phyloP scores from a whole-genome alignment of 345 rosid genomes.

The Gossypium thurberi region DNA sequence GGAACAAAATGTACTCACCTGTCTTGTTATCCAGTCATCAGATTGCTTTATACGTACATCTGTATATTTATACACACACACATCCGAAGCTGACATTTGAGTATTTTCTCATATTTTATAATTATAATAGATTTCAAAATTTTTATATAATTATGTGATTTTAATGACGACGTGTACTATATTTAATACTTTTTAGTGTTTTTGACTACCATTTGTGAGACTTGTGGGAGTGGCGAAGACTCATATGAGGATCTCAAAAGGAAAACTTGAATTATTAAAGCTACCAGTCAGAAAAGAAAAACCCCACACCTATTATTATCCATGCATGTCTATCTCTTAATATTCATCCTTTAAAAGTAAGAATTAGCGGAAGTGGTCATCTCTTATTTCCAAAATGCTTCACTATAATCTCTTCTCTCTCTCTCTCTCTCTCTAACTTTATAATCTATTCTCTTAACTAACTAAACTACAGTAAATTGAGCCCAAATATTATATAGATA shows the following conservation, averaged over 20 bases:
- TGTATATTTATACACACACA: neutral
- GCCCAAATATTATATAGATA: neutral
- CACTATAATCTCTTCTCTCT: neutral
- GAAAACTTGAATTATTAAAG: conserved; percentile 2
- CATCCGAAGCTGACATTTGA: neutral
- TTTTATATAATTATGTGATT: no score
- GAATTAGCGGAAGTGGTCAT: conserved; percentile 7
- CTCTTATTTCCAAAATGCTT: conserved; percentile 6
- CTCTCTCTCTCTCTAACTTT: neutral
- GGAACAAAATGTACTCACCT: conserved; percentile 25
- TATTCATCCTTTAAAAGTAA: neutral
- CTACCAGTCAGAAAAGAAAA: neutral
- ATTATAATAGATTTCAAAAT: neutral
- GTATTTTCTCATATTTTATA: neutral
- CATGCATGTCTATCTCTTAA: neutral
- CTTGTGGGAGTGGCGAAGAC: conserved; percentile 6
- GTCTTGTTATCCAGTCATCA: conserved; percentile 19
- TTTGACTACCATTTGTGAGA: no score
- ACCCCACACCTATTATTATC: neutral
- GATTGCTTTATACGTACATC: conserved; percentile 7
- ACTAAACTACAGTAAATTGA: neutral
- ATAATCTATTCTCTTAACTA: conserved; percentile 3
- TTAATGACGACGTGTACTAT: no score
- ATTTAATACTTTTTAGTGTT: no score
- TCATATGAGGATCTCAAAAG: conserved; percentile 7